Percentiles rank a stretch among this genome's conserved stretches.
phyloP scores from a whole-genome alignment of 1,284 basidiomycete species.

The Cutaneotrichosporon cutaneum region DNA sequence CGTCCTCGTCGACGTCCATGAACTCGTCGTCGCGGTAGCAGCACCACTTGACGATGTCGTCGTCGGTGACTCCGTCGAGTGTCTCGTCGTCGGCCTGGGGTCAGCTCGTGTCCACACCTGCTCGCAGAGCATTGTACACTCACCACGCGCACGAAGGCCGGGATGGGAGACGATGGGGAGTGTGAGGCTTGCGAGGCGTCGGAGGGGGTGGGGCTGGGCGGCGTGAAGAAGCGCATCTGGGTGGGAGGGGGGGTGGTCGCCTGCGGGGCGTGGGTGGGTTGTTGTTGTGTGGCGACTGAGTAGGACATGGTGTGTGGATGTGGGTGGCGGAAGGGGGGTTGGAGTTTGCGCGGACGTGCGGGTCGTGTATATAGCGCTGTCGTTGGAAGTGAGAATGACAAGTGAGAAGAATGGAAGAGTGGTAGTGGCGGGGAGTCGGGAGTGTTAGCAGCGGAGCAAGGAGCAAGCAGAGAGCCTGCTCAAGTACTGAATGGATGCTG shows the following conservation, averaged over 20 bases:
- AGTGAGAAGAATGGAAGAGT: no score
- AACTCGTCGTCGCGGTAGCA: constrained; percentile 5
- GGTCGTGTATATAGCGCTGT: no score
- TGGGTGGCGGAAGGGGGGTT: no score
- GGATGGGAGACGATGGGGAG: neutral
- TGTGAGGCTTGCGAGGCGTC: neutral
- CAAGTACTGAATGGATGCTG: no score
- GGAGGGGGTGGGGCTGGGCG: neutral
- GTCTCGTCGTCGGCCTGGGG: neutral
- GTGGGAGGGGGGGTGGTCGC: neutral
- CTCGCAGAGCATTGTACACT: neutral
- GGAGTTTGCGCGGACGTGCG: no score
- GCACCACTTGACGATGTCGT: constrained; percentile 1
- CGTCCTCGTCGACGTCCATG: neutral
- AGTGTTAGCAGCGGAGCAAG: no score
- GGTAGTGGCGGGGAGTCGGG: no score
- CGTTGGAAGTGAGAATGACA: no score
- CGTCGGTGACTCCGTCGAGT: neutral
- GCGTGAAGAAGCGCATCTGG: no score
- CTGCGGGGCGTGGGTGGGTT: neutral
- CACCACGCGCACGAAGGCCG: neutral
- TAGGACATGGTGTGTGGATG: no score
- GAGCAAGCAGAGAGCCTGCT: no score
- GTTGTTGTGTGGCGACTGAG: neutral
- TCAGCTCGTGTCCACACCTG: no score